These are phyloP conservation scores for Aspergillus spinulosporus DNA, from an alignment of 2,329 filamentous ascomycete species.

Conservation along the genomic window DNA sequence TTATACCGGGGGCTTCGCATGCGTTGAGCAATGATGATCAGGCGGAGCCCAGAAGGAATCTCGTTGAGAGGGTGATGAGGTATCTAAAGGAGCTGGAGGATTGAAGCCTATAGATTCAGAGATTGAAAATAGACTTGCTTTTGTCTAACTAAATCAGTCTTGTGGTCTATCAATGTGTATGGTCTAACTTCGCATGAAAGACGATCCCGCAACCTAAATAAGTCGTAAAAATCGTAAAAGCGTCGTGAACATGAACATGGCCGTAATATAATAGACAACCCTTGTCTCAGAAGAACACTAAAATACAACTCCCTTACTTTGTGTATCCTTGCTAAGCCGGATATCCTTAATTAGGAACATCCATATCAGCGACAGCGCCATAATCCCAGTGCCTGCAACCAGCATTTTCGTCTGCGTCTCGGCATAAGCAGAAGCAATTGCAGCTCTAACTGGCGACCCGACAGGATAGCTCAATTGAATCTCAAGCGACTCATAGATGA, in stretches of 20 bases:
- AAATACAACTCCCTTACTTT: conserved; percentile 56
- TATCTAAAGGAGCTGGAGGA: conserved; percentile 20
- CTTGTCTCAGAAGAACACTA: conserved; percentile 26
- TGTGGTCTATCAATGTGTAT: background rate
- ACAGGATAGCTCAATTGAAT: conserved; percentile 34
- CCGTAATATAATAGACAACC: background rate
- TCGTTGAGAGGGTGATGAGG: conserved; percentile 31
- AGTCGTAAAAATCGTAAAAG: background rate
- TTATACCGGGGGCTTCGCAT: conserved; percentile 46
- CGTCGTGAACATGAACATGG: background rate
- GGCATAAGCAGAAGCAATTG: conserved; percentile 62
- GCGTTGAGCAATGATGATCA: conserved; percentile 40
- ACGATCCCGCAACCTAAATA: background rate
- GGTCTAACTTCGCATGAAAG: too few relatives aligned
- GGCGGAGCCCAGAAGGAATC: conserved; percentile 28
- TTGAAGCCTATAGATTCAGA: background rate
- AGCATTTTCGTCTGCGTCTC: conserved; percentile 56
- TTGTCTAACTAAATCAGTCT: background rate
- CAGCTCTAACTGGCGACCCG: conserved; percentile 51
- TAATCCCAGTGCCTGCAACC: conserved; percentile 50
- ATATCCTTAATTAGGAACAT: conserved; percentile 53
- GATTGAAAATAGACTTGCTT: background rate
- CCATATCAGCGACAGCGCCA: conserved; percentile 47
- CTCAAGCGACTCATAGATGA: conserved; percentile 20
- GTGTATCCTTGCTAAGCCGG: conserved; percentile 50